Evolutionary conservation across 441 rosid species (phyloP), one percentile per base, ranked within the genome.

Genomic region (Monsonia emarginata): DNA sequence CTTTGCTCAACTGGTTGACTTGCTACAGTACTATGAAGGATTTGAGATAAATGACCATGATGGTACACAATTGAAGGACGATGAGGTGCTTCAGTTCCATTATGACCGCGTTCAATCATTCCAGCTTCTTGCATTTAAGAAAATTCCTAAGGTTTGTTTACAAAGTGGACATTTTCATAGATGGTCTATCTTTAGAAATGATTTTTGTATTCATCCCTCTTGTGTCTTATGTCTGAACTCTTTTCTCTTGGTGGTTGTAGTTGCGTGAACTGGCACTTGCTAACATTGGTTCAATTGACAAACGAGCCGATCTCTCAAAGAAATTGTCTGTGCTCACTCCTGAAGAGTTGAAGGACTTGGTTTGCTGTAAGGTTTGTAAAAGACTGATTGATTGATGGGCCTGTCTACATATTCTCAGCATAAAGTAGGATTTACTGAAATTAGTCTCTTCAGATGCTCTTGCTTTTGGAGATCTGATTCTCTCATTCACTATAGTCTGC

Each of bases 11-110:
- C 80, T 91, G 73, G 98, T 91, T 68, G 96, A 89, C 79, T 83
- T 89, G 72, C 75, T 90, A 64, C 97, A 88, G 77, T 90, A 86
- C 68, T 90, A 90, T 54, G 97, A 88, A 79, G 88, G 89, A 75
- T 90, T 90, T 83, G 98, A 93, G 85, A 93, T 93, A 65, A 88
- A 93, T 74, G 98, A 93, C 75, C 98, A 90, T 71, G 87, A 82
- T 72, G 99, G 99, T 28, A 94, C 95, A 60, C 99, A 94, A 63
- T 76, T 94, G 77, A 85, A 84, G 25, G 99, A 94, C 76, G 99
- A 91, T 74, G 96, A 94, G 82, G 90, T 93, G 77, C 90, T 94
- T 50, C 94, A 83, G 60, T 78, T 79, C 77, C 99, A 94, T 82
- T 94, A 94, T 71, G 96, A 89, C 40, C 88, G 87, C 24, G 67